Base-by-base conservation (phyloP, 805 yeast genomes). In the Zygosaccharomyces gambellarensis region DNA sequence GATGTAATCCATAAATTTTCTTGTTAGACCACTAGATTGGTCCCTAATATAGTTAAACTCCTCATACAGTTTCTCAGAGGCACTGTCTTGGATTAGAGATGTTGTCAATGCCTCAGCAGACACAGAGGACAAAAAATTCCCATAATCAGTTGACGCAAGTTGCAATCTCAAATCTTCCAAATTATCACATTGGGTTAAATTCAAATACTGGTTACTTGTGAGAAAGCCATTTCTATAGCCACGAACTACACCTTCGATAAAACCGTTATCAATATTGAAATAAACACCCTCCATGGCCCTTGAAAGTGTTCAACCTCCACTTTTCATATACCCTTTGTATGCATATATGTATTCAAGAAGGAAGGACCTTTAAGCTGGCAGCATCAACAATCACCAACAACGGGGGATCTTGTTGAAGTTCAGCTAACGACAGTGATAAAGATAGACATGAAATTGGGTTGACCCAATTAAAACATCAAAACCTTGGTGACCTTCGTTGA, bases 81-180 rank as follows among this genome's bases (percentile, higher is more conserved):
- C 83, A 58, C 80, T 78, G 43, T 85, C 86, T 68, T 90, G 96
- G 63, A 94, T 85, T n/a, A 83, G 75, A 7, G 90, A 78, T 2
- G 99, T 90, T 21, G 95, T 79, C 54, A 94, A 72, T n/a, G 90
- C 83, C 17, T 68, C 69, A 3, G 90, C 80, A 11, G 90, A 83
- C 36, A 87, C 84, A 55, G 89, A 86, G 25, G 95, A 78, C 51
- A 94, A 75, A 63, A 90, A 89, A 69, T 85, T 87, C 40, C 97
- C 97, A 71, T 94, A 94, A 64, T 95, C 99, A 9, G 99, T 92
- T 38, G 97, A 89, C 2, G 96, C 85, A 47, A 94, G 78, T 73
- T 95, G 99, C 48, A 95, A 75, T 71, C 90, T 92, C 63, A 95
- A 76, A 71, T 94, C 99, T 50, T 94, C 99, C 55, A 94, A 77